Conservation (phyloP, 1,284 basidiomycete species). For the Apiotrichum veenhuisii region DNA sequence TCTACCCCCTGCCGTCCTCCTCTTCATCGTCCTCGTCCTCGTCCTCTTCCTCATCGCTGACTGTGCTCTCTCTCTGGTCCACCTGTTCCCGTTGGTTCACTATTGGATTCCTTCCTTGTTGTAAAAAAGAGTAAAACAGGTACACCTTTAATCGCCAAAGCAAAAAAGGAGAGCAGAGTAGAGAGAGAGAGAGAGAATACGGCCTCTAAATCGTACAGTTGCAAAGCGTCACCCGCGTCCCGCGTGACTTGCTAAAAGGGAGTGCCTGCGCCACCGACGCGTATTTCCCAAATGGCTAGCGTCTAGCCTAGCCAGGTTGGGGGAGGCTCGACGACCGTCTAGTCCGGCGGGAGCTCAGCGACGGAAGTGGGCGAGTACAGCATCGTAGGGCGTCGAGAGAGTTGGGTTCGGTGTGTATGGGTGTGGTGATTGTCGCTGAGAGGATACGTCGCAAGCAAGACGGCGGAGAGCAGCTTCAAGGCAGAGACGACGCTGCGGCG, state of each 20-base stretch:
- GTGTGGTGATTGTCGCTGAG: not conserved
- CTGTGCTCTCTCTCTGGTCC: not conserved
- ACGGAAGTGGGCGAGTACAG: too few species aligned
- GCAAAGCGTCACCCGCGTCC: not conserved
- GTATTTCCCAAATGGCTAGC: too few species aligned
- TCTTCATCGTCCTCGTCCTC: too few species aligned
- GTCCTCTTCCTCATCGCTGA: too few species aligned
- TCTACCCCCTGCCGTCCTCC: too few species aligned
- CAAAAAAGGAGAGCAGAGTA: not conserved
- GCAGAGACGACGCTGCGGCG: too few species aligned
- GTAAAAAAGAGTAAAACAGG: not conserved
- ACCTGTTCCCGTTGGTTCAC: not conserved
- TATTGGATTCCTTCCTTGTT: not conserved
- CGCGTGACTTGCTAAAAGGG: not conserved
- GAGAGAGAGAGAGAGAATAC: not conserved
- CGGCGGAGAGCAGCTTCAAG: too few species aligned
- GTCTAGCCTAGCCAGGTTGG: too few species aligned
- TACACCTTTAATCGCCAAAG: not conserved
- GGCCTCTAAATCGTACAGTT: constrained; percentile 8
- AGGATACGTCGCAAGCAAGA: not conserved
- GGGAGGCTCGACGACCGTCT: too few species aligned
- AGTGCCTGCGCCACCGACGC: not conserved
- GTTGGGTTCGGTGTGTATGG: not conserved
- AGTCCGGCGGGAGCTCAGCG: too few species aligned
- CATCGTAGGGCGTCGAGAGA: not conserved